Evolutionary conservation across 495 filamentous ascomycete species (phyloP).

Genomic region (Annulohypoxylon nitens): DNA sequence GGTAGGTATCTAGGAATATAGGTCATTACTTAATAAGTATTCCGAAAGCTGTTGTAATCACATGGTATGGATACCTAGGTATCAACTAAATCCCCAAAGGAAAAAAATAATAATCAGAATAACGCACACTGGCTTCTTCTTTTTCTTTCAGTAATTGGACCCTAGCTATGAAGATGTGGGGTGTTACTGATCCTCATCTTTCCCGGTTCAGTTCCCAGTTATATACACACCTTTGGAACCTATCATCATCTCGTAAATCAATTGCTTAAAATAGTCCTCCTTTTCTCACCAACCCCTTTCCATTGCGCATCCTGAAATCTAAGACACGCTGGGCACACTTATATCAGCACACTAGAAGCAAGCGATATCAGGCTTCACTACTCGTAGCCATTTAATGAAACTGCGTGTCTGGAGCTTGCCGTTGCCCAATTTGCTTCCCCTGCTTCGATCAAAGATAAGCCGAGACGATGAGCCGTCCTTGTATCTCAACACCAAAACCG

Average conservation of each 20-base stretch:
- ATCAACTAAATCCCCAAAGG: not conserved
- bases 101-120: no score
- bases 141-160: not conserved
- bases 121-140: not conserved
- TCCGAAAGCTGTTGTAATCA: no score
- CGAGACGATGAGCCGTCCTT: constrained; percentile 29
- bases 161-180: no score
- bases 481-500: constrained; percentile 13
- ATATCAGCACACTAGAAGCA: constrained; percentile 18
- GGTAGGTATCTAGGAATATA: not conserved
- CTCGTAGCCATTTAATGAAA: constrained; percentile 52
- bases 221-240: not conserved
- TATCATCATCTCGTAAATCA: not conserved
- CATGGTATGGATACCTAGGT: not conserved
- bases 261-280: not conserved
- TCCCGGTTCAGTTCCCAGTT: no score
- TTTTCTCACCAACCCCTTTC: not conserved
- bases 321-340: not conserved
- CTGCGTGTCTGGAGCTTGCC: constrained; percentile 53
- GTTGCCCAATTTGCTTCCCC: constrained; percentile 39
- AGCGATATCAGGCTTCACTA: constrained; percentile 44
- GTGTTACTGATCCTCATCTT: no score
- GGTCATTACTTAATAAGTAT: not conserved
- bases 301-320: not conserved
- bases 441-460: constrained; percentile 44